phyloP scores from a whole-genome alignment of 129 eudicot genomes.

The Pittosporum tobira region DNA sequence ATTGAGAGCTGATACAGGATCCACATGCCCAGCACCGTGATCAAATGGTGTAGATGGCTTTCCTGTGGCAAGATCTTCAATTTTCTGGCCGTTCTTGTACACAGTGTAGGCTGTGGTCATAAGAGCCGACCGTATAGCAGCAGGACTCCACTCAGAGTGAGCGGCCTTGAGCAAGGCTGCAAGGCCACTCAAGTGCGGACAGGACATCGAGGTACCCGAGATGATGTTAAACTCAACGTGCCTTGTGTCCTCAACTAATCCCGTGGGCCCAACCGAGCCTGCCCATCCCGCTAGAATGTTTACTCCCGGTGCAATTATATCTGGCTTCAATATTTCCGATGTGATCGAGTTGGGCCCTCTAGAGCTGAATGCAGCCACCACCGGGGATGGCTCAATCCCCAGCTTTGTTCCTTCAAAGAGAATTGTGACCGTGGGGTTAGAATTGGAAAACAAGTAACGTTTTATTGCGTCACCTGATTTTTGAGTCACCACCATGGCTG shows the following conservation, averaged over 20 bases:
- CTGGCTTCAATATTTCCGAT: constrained; percentile 76
- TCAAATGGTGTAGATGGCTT: constrained; percentile 88
- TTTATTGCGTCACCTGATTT: constrained; percentile 57
- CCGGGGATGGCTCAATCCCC: constrained; percentile 87
- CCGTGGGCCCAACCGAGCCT: constrained; percentile 76
- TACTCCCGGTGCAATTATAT: constrained; percentile 87
- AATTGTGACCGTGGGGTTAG: constrained; percentile 62
- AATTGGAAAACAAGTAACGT: constrained; percentile 36
- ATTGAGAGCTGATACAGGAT: constrained; percentile 77
- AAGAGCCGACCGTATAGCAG: constrained; percentile 73
- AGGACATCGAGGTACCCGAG: constrained; percentile 97
- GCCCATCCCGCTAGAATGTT: constrained; percentile 89
- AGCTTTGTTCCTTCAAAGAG: constrained; percentile 76
- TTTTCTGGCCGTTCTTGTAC: constrained; percentile 48
- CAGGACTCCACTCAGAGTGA: constrained; percentile 92
- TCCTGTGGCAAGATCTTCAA: constrained; percentile 75
- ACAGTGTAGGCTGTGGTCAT: constrained; percentile 84
- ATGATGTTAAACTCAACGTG: constrained; percentile 80
- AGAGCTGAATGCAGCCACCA: constrained; percentile 94
- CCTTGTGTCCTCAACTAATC: constrained; percentile 54
- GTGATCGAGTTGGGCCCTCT: constrained; percentile 87
- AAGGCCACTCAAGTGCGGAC: constrained; percentile 94
- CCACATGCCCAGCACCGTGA: constrained; percentile 95
- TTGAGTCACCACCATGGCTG: constrained; percentile 81
- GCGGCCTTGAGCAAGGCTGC: constrained; percentile 87